Base-by-base conservation (phyloP, 805 yeast species). In the Pichia eremophila region DNA sequence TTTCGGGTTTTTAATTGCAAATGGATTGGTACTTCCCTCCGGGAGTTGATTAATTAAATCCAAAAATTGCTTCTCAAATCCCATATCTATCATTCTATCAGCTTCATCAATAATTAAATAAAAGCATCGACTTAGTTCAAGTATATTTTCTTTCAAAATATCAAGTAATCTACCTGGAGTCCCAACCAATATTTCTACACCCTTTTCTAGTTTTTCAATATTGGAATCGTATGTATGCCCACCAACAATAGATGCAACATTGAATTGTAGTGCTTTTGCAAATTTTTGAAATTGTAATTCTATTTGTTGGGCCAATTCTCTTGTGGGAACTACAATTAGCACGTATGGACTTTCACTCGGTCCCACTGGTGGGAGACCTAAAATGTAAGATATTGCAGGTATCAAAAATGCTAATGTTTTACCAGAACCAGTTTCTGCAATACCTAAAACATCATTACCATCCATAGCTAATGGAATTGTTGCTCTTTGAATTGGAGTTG, bases 341-440 rank as follows among this genome's bases (percentile, higher is more conserved):
- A 83, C 88, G 51, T 77, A 77, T 0, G 95, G 85, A 0, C 95
- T 88, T 52, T 83, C 83, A 58, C 67, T 69, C 3, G 45, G 35
- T 47, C 73, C 75, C 27, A 77, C 56, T 18, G 69, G 59, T 1
- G 79, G 78, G 39, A 68, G 63, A 58, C 63, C 74, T 65, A 65
- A 52, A 15, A 83, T 67, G 53, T 78, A 79, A 2, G 78, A 61
- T 10, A 85, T 59, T 44, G 87, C 64, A 0, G 99, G 98, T 2
- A 91, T 63, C 11, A 85, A 61, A 63, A 82, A 91, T 2, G 95
- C 83, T 12, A 90, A 69, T 0, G 99, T 91, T 61, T 93, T 91
- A 57, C 99, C 99, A 1, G 95, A 85, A 12, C 99, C 99, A 0
- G 99, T 91, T 55, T 89, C 89, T 0, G 98, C 97, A n/a, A 90